phyloP scores from a whole-genome alignment of 768 basidiomycete species.

The Pisolithus orientalis region DNA sequence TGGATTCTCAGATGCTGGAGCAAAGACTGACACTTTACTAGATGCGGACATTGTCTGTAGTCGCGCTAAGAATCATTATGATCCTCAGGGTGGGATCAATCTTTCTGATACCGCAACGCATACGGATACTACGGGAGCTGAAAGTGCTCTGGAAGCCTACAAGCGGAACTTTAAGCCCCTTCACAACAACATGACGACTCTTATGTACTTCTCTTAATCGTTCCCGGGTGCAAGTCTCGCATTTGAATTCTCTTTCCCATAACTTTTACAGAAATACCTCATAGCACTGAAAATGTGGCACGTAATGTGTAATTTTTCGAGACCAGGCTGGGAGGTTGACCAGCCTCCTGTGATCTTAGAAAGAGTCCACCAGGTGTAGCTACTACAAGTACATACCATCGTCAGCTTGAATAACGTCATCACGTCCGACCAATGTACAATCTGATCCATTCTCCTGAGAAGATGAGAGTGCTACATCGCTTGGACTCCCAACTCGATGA shows the following conservation, averaged over 20 bases:
- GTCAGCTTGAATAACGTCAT: not conserved
- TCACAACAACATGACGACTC: slow-evolving; percentile 39
- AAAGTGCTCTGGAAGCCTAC: slow-evolving; percentile 42
- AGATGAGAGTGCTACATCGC: slow-evolving; percentile 7
- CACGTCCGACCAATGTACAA: slow-evolving; percentile 1
- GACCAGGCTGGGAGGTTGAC: no score
- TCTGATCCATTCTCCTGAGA: not conserved
- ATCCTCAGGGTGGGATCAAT: slow-evolving; percentile 51
- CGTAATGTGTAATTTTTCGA: not conserved
- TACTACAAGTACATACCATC: slow-evolving; percentile 25
- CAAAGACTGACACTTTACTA: slow-evolving; percentile 21
- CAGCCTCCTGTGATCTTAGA: not conserved
- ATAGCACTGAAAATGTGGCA: not conserved
- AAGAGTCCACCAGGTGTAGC: not conserved
- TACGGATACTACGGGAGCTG: slow-evolving; percentile 33
- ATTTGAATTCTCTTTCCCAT: not conserved
- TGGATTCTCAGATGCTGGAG: not conserved
- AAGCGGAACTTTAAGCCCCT: slow-evolving; percentile 50
- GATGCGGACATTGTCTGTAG: slow-evolving; percentile 76
- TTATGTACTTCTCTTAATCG: slow-evolving; percentile 55
- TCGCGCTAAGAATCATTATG: slow-evolving; percentile 76
- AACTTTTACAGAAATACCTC: not conserved
- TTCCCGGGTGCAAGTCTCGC: not conserved
- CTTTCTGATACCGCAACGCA: slow-evolving; percentile 56
- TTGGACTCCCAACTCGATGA: slow-evolving; percentile 13